phyloP scores from a whole-genome alignment of 352 stramenopile genomes.

The Phytophthora chlamydospora region DNA sequence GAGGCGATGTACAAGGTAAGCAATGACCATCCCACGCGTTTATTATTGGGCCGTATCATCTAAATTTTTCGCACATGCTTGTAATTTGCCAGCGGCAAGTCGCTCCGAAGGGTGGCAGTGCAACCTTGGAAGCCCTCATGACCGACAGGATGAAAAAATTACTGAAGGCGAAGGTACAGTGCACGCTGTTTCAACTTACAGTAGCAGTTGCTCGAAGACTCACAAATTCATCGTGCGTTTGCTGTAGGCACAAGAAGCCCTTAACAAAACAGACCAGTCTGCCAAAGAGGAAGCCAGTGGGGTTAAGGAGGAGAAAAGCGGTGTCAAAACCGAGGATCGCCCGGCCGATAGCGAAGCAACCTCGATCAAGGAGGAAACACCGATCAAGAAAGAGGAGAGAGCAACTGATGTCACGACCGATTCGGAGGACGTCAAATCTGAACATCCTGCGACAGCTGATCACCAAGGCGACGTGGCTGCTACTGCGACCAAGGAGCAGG shows the following conservation, averaged over 20 bases:
- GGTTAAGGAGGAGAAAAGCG: slow-evolving; percentile 17
- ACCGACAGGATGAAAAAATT: slow-evolving; percentile 55
- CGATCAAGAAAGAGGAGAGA: slow-evolving; percentile 32
- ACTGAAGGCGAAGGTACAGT: slow-evolving; percentile 45
- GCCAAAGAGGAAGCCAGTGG: slow-evolving; percentile 10
- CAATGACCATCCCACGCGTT: slow-evolving; percentile 22
- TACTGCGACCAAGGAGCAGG: slow-evolving; percentile 20
- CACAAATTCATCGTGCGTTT: too few relatives aligned
- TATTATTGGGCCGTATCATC: not conserved
- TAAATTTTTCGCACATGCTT: not conserved
- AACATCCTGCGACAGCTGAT: slow-evolving; percentile 17
- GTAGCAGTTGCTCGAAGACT: too few relatives aligned
- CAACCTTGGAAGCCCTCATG: slow-evolving; percentile 51
- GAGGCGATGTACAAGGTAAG: slow-evolving; percentile 74
- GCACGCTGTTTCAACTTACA: too few relatives aligned
- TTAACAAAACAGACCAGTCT: slow-evolving; percentile 12
- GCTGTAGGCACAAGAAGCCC: slow-evolving; percentile 9
- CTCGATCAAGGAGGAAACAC: slow-evolving; percentile 14
- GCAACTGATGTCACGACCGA: slow-evolving; percentile 32
- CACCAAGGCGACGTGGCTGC: slow-evolving; percentile 1
- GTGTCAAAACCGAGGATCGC: slow-evolving; percentile 17
- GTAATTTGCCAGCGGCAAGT: slow-evolving; percentile 32
- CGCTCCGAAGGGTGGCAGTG: slow-evolving; percentile 37
- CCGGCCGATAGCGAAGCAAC: not conserved
- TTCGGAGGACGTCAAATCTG: slow-evolving; percentile 45